Percentiles rank a stretch among this genome's conserved stretches.
Evolutionary conservation across 768 basidiomycete species (phyloP).

Genomic region (Mycena crocata): DNA sequence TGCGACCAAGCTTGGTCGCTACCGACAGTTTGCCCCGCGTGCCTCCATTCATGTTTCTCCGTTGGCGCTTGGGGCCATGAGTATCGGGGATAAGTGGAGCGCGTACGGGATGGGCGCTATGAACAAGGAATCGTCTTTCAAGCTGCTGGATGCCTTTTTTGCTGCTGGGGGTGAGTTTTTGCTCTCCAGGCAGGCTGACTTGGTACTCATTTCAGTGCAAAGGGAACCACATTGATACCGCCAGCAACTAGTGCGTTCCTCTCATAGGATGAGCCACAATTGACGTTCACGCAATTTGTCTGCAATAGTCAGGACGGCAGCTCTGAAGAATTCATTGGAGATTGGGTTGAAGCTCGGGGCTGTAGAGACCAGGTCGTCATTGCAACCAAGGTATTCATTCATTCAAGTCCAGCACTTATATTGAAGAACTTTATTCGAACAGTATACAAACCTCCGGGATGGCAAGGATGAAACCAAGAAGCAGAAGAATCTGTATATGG

Average conservation of each 20-base stretch:
- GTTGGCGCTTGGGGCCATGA: constrained; percentile 56
- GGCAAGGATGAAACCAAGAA: constrained; percentile 32
- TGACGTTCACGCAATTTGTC: too few relatives aligned
- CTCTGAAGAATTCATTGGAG: constrained; percentile 6
- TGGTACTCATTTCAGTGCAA: too few relatives aligned
- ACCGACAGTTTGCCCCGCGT: too few relatives aligned
- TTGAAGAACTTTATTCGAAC: too few relatives aligned
- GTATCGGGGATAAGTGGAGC: constrained; percentile 53
- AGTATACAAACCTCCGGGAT: constrained; percentile 49
- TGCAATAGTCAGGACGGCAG: constrained; percentile 7
- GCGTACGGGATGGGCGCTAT: constrained; percentile 1
- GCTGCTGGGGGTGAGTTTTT: too few relatives aligned
- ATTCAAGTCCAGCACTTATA: too few relatives aligned
- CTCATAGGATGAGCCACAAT: too few relatives aligned
- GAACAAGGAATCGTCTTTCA: background rate
- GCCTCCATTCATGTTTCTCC: constrained; percentile 59
- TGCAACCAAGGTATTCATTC: constrained; percentile 5
- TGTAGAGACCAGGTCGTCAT: too few relatives aligned
- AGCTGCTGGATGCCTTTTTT: too few relatives aligned
- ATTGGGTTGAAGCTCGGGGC: too few relatives aligned
- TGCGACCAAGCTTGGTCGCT: constrained; percentile 43
- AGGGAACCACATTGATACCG: constrained; percentile 5
- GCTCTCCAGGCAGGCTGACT: too few relatives aligned
- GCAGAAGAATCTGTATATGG: constrained; percentile 54
- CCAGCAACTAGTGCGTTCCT: background rate